phyloP scores from a whole-genome alignment of 2,329 filamentous ascomycete species.

The Huntiella omanensis region DNA sequence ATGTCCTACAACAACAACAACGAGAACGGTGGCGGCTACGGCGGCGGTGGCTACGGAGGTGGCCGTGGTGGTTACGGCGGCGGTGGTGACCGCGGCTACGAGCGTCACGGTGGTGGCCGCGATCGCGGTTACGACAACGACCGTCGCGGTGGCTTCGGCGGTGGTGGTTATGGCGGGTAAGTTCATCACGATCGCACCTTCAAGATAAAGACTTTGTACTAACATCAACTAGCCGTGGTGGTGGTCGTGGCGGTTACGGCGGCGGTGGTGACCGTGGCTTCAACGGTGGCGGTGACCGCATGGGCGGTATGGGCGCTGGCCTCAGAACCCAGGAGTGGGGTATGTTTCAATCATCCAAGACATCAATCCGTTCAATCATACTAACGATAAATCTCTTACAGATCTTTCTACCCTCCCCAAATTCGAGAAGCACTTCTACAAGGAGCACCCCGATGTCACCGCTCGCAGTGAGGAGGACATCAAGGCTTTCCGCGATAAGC shows the following conservation, averaged over 20 bases:
- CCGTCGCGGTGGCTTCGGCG: slow-evolving; percentile 18
- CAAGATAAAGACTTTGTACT: slow-evolving; percentile 15
- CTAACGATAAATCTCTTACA: slow-evolving; percentile 19
- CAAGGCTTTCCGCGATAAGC: slow-evolving; percentile 68
- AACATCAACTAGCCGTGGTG: slow-evolving; percentile 20
- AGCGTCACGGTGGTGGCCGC: slow-evolving; percentile 21
- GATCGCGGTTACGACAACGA: slow-evolving; percentile 21
- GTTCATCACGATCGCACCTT: slow-evolving; percentile 12
- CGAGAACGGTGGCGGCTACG: slow-evolving; percentile 18
- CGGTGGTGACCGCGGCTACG: slow-evolving; percentile 16
- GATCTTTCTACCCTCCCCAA: slow-evolving; percentile 68
- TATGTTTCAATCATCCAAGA: slow-evolving; percentile 27
- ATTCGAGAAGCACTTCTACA: slow-evolving; percentile 99
- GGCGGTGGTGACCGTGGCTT: slow-evolving; percentile 20
- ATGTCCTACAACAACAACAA: slow-evolving; percentile 29
- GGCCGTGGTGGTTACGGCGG: slow-evolving; percentile 17
- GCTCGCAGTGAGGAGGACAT: slow-evolving; percentile 61
- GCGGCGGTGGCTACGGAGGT: slow-evolving; percentile 17
- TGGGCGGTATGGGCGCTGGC: slow-evolving; percentile 75
- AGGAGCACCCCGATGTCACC: slow-evolving; percentile 69
- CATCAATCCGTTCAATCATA: slow-evolving; percentile 15
- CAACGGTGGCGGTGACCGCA: slow-evolving; percentile 70
- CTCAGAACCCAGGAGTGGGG: slow-evolving; percentile 82
- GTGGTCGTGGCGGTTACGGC: slow-evolving; percentile 18
- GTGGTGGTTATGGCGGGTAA: slow-evolving; percentile 19